Conservation (phyloP, 2,329 filamentous ascomycete species). For the Alternaria conjuncta region DNA sequence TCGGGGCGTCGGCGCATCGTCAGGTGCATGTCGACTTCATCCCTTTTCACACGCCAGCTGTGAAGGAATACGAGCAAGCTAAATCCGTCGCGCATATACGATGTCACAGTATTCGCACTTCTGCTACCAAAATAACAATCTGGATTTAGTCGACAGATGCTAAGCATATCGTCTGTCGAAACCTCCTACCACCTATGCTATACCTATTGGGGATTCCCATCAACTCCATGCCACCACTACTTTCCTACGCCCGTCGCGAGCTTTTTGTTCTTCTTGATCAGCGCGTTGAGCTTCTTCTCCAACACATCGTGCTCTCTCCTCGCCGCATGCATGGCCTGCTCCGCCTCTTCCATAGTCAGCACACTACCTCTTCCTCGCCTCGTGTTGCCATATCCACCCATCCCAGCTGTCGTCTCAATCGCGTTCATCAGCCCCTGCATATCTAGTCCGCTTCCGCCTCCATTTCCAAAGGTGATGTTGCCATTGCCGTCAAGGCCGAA, state of each 20-base stretch:
- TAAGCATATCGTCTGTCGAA: background rate
- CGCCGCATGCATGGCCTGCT: conserved; percentile 43
- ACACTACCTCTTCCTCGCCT: conserved; percentile 34
- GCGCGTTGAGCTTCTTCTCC: conserved; percentile 44
- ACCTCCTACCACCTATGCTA: background rate
- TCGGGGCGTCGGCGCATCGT: conserved; percentile 19
- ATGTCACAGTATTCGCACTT: background rate
- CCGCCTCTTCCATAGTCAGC: conserved; percentile 45
- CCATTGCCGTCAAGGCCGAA: conserved; percentile 31
- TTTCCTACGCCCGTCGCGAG: conserved; percentile 16
- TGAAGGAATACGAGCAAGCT: conserved; percentile 5
- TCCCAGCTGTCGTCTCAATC: conserved; percentile 4
- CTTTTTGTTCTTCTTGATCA: conserved; percentile 49
- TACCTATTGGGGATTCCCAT: background rate
- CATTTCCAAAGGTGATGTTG: conserved; percentile 23
- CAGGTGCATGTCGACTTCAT: conserved; percentile 21
- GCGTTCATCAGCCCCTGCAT: conserved; percentile 35
- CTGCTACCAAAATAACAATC: background rate
- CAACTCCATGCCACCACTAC: background rate
- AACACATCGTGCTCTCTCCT: conserved; percentile 46
- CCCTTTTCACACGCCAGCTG: conserved; percentile 15
- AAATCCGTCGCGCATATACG: background rate
- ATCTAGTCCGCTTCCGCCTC: conserved; percentile 18
- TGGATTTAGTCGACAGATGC: background rate
- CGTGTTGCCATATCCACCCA: conserved; percentile 1